Conservation (phyloP, 2,329 filamentous ascomycete species). For the Fusarium nodosum region DNA sequence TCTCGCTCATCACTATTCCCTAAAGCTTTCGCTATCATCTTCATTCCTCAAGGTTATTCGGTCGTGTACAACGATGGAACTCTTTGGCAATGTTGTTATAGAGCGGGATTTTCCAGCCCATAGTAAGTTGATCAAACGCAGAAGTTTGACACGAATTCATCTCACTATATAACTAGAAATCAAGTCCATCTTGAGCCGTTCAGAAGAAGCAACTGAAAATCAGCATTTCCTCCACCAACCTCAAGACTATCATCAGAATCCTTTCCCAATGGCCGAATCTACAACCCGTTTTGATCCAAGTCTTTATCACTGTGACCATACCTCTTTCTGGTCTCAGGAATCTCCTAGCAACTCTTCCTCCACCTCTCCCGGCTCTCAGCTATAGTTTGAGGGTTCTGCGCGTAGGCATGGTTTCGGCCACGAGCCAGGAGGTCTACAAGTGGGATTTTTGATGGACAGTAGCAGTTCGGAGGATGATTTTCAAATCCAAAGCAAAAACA, state of each 20-base stretch:
- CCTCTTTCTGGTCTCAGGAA: neutral
- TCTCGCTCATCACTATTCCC: neutral
- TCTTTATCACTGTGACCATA: neutral
- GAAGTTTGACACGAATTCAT: rapidly evolving
- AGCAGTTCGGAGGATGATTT: slow-evolving; percentile 6
- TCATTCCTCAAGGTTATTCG: too few species aligned
- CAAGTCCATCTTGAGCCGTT: neutral
- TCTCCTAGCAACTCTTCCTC: neutral
- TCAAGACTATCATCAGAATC: neutral
- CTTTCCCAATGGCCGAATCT: neutral
- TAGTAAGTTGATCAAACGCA: neutral
- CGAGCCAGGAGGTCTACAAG: slow-evolving; percentile 25
- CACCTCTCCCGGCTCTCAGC: slow-evolving; percentile 28
- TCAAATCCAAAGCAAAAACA: neutral
- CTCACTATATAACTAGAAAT: slow-evolving; percentile 1
- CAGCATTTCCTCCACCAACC: neutral
- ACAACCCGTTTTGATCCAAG: neutral
- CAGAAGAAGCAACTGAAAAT: neutral
- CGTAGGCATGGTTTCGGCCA: slow-evolving; percentile 23
- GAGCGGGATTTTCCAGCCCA: slow-evolving; percentile 10
- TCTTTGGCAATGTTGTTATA: slow-evolving; percentile 23
- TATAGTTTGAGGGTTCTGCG: slow-evolving; percentile 32
- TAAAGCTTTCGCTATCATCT: neutral
- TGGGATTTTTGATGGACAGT: slow-evolving; percentile 18
- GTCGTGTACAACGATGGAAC: slow-evolving; percentile 5